Evolutionary conservation across 2,329 filamentous ascomycete species (phyloP), one percentile per base, ranked within the genome.

Genomic region (Fusarium chlamydosporum): DNA sequence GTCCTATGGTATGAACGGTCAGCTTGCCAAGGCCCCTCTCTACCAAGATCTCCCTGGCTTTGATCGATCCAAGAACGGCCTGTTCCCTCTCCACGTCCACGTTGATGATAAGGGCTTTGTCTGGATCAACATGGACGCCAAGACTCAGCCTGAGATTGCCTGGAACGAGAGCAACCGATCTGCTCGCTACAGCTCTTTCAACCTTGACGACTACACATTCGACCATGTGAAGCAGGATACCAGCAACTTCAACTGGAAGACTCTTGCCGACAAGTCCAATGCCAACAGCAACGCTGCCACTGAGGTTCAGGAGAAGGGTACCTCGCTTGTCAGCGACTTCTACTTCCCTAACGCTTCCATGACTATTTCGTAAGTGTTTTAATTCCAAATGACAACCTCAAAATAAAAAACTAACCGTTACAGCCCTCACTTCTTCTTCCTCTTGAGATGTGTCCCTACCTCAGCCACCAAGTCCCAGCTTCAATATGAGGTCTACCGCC

Each of bases 1-100:
- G 88, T 87, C 85, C 5, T 90, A 89, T 62, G 84, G 86, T 46
- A 79, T 87, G 9, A 82, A 80, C 18, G 88, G 88, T n/a, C 83
- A 85, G 53, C 79, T 89, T 7, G 83, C 87, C 34, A 89, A 89
- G 75, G 87, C 88, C 0, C 87, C 87, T 1, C 82, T 84, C 1
- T 90, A 88, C 70, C 82, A 89, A 68, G 80, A 85, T 31, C 76
- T 89, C 1, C 77, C 81, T 1, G 84, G 83, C 1, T 89, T 89
- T 71, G 83, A 88, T 64, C 85, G 83, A 72, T 77, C 79, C 12
- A 78, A 84, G 71, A 88, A 89, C 64, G 81, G 83, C 2, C 79
- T 89, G 0, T 84, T 89, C 68, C 82, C 81, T 4, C 82, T 88
- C 42, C 85, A 87, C 59, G 77, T 85, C 4, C 82, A 85, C 47